Base-by-base conservation (phyloP, 257 asterid genomes). In the Nyctanthes arbortristis region DNA sequence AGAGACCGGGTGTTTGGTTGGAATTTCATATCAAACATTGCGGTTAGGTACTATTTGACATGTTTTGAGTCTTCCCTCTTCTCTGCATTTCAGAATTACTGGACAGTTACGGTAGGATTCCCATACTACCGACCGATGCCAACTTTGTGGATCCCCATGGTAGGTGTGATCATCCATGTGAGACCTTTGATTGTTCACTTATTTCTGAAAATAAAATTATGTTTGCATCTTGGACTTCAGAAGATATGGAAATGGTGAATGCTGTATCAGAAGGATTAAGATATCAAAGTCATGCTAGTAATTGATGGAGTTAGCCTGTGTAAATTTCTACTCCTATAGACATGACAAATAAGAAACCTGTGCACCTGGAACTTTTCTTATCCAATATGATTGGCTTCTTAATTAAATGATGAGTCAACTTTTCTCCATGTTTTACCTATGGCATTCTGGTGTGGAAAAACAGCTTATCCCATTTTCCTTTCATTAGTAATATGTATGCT, bases 91-190 rank as follows among this genome's bases (percentile, higher is more conserved):
- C 85, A 89, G 96, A 83, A 70, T 74, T 89, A 71, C 75, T 89
- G 75, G 95, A 80, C 69, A 83, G 78, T 76, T 87, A 78, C 72
- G 79, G 84, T 68, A 77, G 92, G 81, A 76, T 91, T 74, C 84
- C 86, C 61, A 88, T 82, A 70, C 49, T 82, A 63, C 57, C 89
- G 60, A 27, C 89, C 1, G 81, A 88, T 63, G 80, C 78, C 49
- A 80, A 82, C 86, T 83, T 82, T 68, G 83, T 77, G 73, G 83
- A 81, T 82, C 82, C 85, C 75, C 83, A 76, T 54, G 96, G 94
- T 88, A 71, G 67, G 89, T 67, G 54, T 60, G 8, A 71, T 68
- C 65, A 62, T 72, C 66, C 60, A n/a, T n/a, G 73, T 65, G 57
- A 60, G 33, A 9, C 0, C 64, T 72, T 43, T 27, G 24, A 27